phyloP scores from a whole-genome alignment of 768 basidiomycete species.

The Trametes coccinea region DNA sequence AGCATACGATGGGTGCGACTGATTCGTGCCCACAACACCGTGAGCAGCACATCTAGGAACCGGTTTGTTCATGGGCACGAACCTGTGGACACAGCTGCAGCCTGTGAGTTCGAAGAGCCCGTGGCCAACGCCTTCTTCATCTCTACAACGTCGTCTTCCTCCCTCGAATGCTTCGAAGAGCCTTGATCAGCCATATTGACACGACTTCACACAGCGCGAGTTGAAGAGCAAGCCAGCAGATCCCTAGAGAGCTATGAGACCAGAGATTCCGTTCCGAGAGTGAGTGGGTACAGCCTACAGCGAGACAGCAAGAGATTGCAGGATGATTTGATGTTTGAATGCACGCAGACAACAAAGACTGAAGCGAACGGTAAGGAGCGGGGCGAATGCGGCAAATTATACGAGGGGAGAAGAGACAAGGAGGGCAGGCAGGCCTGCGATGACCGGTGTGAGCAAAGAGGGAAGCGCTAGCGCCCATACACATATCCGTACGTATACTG shows the following conservation, averaged over 20 bases:
- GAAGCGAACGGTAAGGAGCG: slow-evolving; percentile 3
- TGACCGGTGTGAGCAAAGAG: neutral
- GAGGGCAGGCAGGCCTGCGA: neutral
- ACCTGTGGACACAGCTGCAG: slow-evolving; percentile 21
- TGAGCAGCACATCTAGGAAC: neutral
- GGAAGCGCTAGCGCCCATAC: slow-evolving; percentile 1
- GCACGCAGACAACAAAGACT: neutral
- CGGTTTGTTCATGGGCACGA: neutral
- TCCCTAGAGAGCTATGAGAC: neutral
- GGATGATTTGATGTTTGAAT: neutral
- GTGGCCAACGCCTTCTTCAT: slow-evolving; percentile 53
- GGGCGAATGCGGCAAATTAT: neutral
- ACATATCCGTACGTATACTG: no score
- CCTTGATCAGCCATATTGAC: neutral
- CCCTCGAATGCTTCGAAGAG: neutral
- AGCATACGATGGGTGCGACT: slow-evolving; percentile 85
- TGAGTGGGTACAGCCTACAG: slow-evolving; percentile 1
- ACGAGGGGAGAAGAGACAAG: neutral
- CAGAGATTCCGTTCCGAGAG: neutral
- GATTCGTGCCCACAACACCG: neutral
- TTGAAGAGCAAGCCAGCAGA: neutral
- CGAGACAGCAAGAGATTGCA: neutral
- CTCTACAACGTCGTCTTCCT: slow-evolving; percentile 51
- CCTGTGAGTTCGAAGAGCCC: slow-evolving; percentile 22
- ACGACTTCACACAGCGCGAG: neutral